These are phyloP conservation scores for Cladosporium sp. DNA, from an alignment of 2,329 filamentous ascomycete genomes.

Conservation along the genomic window DNA sequence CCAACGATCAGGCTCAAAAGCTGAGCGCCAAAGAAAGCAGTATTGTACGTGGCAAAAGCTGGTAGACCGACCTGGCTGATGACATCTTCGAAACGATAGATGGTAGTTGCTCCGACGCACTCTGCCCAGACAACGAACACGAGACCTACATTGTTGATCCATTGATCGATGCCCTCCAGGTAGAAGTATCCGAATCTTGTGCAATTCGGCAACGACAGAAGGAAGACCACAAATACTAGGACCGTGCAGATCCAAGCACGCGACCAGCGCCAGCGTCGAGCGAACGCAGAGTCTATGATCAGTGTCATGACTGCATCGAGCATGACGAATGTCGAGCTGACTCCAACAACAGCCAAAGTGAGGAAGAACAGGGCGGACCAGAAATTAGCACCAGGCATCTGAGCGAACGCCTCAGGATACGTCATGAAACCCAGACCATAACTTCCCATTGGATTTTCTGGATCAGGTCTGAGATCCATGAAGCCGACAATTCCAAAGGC, in stretches of 20 bases:
- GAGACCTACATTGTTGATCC: slow-evolving; percentile 53
- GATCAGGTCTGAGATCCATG: slow-evolving; percentile 38
- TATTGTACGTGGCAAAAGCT: slow-evolving; percentile 45
- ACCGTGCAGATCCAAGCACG: slow-evolving; percentile 48
- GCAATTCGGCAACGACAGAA: slow-evolving; percentile 54
- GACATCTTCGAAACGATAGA: slow-evolving; percentile 51
- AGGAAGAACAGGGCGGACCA: slow-evolving; percentile 57
- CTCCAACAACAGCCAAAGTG: slow-evolving; percentile 55
- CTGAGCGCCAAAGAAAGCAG: slow-evolving; percentile 52
- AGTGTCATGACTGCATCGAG: slow-evolving; percentile 54
- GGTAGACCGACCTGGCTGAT: slow-evolving; percentile 42
- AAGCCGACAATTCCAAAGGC: slow-evolving; percentile 55
- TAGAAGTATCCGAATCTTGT: slow-evolving; percentile 56
- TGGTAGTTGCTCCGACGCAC: slow-evolving; percentile 49
- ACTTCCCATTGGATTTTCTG: slow-evolving; percentile 47
- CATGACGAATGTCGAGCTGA: slow-evolving; percentile 58
- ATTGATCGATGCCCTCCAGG: slow-evolving; percentile 52
- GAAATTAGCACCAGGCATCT: slow-evolving; percentile 56
- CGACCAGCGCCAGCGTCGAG: slow-evolving; percentile 35
- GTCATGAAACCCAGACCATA: slow-evolving; percentile 57
- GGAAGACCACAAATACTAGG: slow-evolving; percentile 49
- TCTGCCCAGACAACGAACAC: slow-evolving; percentile 54
- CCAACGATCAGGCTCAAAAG: slow-evolving; percentile 49
- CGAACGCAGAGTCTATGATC: slow-evolving; percentile 46
- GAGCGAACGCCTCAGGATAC: slow-evolving; percentile 51